A percentile compares a stretch with the other conserved stretches of the same genome.
Conservation (phyloP, 371 early-diverging fungal species). For the Zychaea mexicana region DNA sequence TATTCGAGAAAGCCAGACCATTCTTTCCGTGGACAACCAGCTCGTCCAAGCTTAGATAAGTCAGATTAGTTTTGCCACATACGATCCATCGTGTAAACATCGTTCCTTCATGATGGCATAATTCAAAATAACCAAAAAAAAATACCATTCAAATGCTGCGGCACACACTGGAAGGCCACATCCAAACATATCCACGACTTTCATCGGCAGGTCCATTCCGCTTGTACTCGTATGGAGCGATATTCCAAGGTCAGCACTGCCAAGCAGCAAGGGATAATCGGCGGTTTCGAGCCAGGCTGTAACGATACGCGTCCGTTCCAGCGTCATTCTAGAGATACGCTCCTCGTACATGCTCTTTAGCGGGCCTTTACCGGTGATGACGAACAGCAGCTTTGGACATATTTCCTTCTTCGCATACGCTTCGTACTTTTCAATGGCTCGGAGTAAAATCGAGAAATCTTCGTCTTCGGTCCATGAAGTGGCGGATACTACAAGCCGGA, state of each 20-base stretch:
- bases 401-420: conserved; percentile 14
- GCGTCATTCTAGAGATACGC: conserved; percentile 53
- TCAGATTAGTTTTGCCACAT: too few species aligned
- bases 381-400: conserved; percentile 70
- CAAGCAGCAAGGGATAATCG: conserved; percentile 86
- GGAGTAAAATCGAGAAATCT: conserved; percentile 83
- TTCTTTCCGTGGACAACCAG: conserved; percentile 76
- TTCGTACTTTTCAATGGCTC: conserved; percentile 69
- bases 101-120: background rate
- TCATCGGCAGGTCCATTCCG: conserved; percentile 97
- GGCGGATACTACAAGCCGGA: conserved; percentile 80
- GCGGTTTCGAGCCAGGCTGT: conserved; percentile 84
- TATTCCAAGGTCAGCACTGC: conserved; percentile 90
- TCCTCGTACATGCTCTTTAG: conserved; percentile 68
- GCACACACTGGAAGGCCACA: conserved; percentile 93
- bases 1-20: conserved; percentile 76
- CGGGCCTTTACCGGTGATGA: conserved; percentile 96
- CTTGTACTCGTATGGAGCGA: conserved; percentile 91
- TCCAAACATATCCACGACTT: conserved; percentile 98
- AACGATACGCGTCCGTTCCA: conserved; percentile 64
- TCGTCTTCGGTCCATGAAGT: conserved; percentile 98
- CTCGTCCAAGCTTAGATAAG: conserved; percentile 68
- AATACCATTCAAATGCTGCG: conserved; percentile 67
- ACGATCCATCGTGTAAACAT: too few species aligned
- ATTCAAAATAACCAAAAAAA: background rate